These are phyloP conservation scores for Nakazawaea populi DNA, from an alignment of 805 yeast genomes.

Conservation along the genomic window DNA sequence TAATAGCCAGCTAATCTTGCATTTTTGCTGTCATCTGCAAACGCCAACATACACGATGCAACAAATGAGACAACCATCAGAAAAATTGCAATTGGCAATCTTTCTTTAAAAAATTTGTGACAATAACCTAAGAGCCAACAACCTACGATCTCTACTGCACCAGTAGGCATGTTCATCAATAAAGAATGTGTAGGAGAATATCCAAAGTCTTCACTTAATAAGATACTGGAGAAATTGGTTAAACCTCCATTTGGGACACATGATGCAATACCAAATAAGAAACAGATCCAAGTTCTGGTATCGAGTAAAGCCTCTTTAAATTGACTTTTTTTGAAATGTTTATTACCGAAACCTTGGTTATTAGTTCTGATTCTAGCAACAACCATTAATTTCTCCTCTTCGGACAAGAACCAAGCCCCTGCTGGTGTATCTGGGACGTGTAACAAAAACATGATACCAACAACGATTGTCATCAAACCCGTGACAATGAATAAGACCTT, in stretches of 20 bases:
- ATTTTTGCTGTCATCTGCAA: slow-evolving; percentile 17
- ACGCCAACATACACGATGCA: slow-evolving; percentile 24
- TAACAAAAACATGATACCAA: neutral
- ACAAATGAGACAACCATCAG: slow-evolving; percentile 16
- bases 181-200: slow-evolving; percentile 25
- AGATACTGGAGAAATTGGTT: slow-evolving; percentile 39
- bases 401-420: slow-evolving; percentile 21
- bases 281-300: slow-evolving; percentile 40
- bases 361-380: slow-evolving; percentile 47
- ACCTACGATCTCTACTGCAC: slow-evolving; percentile 25
- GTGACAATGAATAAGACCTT: neutral
- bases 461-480: neutral
- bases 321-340: slow-evolving; percentile 47
- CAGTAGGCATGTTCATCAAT: slow-evolving; percentile 30
- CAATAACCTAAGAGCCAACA: slow-evolving; percentile 16
- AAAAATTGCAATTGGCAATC: slow-evolving; percentile 24
- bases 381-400: slow-evolving; percentile 36
- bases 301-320: slow-evolving; percentile 45
- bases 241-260: slow-evolving; percentile 54
- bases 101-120: slow-evolving; percentile 21
- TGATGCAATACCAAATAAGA: slow-evolving; percentile 33
- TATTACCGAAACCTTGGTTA: slow-evolving; percentile 54
- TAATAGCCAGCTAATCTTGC: slow-evolving; percentile 26
- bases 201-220: slow-evolving; percentile 16
- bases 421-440: slow-evolving; percentile 9